Evolutionary conservation across 1,284 basidiomycete species (phyloP), one percentile per base, ranked within the genome.

Genomic region (Limonomyces culmigenus): DNA sequence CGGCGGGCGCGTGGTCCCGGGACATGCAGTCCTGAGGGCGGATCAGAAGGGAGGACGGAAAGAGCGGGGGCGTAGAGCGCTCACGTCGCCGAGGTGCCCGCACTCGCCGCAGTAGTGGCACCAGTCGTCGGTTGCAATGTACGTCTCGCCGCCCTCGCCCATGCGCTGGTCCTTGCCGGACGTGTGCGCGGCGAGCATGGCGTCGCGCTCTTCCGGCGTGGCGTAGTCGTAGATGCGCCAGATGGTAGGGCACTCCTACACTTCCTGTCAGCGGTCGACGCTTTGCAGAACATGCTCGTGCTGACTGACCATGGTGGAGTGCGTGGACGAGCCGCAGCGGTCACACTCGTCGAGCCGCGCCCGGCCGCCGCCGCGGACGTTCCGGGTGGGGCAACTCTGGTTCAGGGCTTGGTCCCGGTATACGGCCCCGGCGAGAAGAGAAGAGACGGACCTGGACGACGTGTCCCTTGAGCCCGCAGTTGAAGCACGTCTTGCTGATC

Each of bases 161-260:
- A 80, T 50, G 3, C 47, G 45, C 5, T 73, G 47, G 2, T 55
- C 46, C 37, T 59, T 62, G 47, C 65, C 75, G 21, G 57, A 50
- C 39, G 64, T 59, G 23, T 79, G 67, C 18, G 40, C 45, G n/a
- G 54, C 50, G 2, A 78, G 50, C n/a, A 64, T 66, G 3, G 50
- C 44, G 4, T 56, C 50, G 19, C 74, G 69, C 21, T 71, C 74
- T 2, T 63, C 62, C 4, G 67, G 63, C 2, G 63, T 60, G 32
- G 77, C 60, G 47, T 92, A 93, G 19, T 74, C 65, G 48, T 95
- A 95, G 40, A 88, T 61, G 30, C 89, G 65, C 89, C 89, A 95
- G 32, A 85, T 56, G 0, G 79, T 80, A 1, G 86, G 85, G 44
- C 89, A 95, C 60, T 83, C 80, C 77, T 91, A 32, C 3, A 27